Base-by-base conservation (phyloP, 1,284 basidiomycete genomes). In the Sporisorium scitamineum region DNA sequence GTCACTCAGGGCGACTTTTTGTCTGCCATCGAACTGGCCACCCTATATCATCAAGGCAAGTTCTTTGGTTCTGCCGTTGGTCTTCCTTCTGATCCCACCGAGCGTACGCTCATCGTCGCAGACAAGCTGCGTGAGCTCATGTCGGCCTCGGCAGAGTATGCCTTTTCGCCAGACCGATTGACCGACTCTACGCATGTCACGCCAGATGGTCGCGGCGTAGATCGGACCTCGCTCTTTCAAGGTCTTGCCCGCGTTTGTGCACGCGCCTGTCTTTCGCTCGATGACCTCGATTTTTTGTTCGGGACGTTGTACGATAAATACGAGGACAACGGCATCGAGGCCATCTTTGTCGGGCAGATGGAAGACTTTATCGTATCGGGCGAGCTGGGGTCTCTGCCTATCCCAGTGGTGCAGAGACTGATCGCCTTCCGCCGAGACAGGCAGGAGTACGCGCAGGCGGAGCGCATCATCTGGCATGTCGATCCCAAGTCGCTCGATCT, bases 381-480 rank as follows among this genome's bases (percentile, higher is more conserved):
- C 44, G 88, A 89, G 16, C 89, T 99, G 37, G 89, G 88, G 13
- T 88, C 89, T 37, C 89, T 96, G 5, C 94, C 97, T 4, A 81
- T 86, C 11, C 94, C 94, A 8, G 92, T 98, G 53, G 92, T 94
- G 7, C 94, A 99, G 85, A 89, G 91, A 47, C 87, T 99, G 24
- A 89, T 99, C 53, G 89, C 89, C 1, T 88, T 93, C 65, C 93
- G 97, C 78, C 92, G 92, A 55, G 89, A 91, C 39, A 89, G 90
- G 42, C 88, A 88, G 6, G 90, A 92, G 60, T 91, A 92, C 22
- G 92, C 92, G 54, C 88, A 91, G 3, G 93, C 93, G 1, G 95
- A 99, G 84, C 89, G 90, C 42, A 88, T 99, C 65, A 96, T 99
- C 60, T 97, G 95, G 93, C 94, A 97, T 84, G 94, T 98, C 66